A percentile compares a stretch with the other conserved stretches of the same genome.
These are phyloP conservation scores for Betula pendula DNA, from an alignment of 306 rosid genomes.

Conservation along the genomic window DNA sequence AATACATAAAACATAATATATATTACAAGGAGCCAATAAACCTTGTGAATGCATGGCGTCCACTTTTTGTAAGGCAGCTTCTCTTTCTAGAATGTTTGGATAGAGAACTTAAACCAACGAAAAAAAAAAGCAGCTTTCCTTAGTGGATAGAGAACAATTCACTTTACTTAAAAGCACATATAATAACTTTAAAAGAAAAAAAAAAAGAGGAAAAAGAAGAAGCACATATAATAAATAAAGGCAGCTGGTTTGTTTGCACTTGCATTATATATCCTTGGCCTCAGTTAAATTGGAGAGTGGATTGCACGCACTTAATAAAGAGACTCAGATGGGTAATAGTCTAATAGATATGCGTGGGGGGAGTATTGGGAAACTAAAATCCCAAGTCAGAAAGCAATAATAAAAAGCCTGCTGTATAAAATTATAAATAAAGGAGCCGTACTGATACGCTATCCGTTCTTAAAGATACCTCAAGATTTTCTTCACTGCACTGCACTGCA, in stretches of 20 bases:
- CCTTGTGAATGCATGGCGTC: neutral
- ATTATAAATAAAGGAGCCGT: slow-evolving; percentile 34
- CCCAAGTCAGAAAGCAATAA: slow-evolving; percentile 78
- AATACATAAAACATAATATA: neutral
- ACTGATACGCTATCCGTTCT: slow-evolving; percentile 59
- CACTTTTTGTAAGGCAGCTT: neutral
- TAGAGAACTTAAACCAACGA: too few relatives aligned
- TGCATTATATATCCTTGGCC: neutral
- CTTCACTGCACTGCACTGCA: slow-evolving; percentile 15
- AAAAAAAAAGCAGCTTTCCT: too few relatives aligned
- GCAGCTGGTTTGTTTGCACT: neutral
- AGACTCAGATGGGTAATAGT: slow-evolving; percentile 36
- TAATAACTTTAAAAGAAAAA: too few relatives aligned
- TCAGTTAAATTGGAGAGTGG: slow-evolving; percentile 13
- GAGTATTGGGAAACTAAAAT: slow-evolving; percentile 71
- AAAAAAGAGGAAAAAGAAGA: too few relatives aligned
- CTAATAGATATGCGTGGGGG: slow-evolving; percentile 44
- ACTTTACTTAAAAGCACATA: neutral
- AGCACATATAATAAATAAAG: too few relatives aligned
- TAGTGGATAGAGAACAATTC: neutral
- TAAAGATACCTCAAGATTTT: slow-evolving; percentile 56
- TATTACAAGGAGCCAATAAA: neutral
- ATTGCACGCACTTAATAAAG: slow-evolving; percentile 21
- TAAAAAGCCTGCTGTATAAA: slow-evolving; percentile 31
- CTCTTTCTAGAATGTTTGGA: neutral